A percentile compares a stretch with the other conserved stretches of the same genome.
These are phyloP conservation scores for Mucor sp. DNA, from an alignment of 371 early-diverging fungal genomes.

Conservation along the genomic window DNA sequence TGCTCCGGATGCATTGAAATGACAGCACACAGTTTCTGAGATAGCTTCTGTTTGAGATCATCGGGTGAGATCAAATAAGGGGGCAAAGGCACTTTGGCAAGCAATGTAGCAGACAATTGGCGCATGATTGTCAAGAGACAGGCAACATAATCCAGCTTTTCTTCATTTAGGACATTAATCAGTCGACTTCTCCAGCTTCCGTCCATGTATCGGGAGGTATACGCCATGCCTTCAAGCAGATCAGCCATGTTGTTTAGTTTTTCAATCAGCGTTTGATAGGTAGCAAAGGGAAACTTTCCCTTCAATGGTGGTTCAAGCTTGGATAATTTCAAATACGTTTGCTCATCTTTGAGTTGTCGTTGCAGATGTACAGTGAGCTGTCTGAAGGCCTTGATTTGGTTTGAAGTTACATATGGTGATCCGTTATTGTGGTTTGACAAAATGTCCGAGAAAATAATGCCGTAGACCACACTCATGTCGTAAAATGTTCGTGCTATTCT, in stretches of 20 bases:
- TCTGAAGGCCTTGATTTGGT: conserved; percentile 29
- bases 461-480: conserved; percentile 40
- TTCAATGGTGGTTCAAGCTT: conserved; percentile 44
- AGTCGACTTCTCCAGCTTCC: conserved; percentile 22
- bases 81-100: conserved; percentile 47
- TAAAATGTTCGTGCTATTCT: conserved; percentile 37
- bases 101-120: conserved; percentile 31
- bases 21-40: conserved; percentile 11
- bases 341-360: conserved; percentile 41
- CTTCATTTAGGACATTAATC: conserved; percentile 19
- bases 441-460: conserved; percentile 26
- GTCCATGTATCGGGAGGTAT: conserved; percentile 17
- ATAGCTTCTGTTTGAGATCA: conserved; percentile 23
- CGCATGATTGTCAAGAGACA: conserved; percentile 41
- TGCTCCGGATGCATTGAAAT: conserved; percentile 19
- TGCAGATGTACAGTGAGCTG: conserved; percentile 31
- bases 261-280: conserved; percentile 27
- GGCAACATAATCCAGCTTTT: conserved; percentile 37
- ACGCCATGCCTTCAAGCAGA: conserved; percentile 37
- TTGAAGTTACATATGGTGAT: background rate
- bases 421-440: background rate
- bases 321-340: conserved; percentile 25
- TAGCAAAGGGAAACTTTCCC: conserved; percentile 37
- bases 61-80: conserved; percentile 37
- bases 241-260: conserved; percentile 45